A percentile compares a stretch with the other conserved stretches of the same genome.
Evolutionary conservation across 2,329 filamentous ascomycete genomes (phyloP).

Genomic region (Rachicladosporium sp.): DNA sequence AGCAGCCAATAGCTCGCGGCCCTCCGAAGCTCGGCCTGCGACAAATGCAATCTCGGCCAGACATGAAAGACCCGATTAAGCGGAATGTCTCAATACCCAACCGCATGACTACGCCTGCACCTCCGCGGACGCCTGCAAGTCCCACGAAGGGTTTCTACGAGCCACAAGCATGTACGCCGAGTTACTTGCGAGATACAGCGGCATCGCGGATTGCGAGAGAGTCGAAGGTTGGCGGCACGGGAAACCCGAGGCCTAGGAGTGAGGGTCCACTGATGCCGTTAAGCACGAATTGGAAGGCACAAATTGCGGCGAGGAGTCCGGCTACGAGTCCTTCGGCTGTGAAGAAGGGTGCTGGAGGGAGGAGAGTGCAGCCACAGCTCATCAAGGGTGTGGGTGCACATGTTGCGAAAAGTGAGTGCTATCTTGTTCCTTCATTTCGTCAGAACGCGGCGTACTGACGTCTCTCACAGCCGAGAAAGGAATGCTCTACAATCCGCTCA

Average conservation of each 20-base stretch:
- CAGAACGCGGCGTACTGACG: not conserved
- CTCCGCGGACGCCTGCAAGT: conserved; percentile 42
- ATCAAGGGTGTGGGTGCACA: conserved; percentile 74
- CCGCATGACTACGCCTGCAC: conserved; percentile 35
- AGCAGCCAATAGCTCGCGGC: conserved; percentile 59
- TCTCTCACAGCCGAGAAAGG: conserved; percentile 63
- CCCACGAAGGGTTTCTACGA: conserved; percentile 31
- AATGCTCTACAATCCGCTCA: conserved; percentile 86
- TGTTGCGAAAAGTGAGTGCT: conserved; percentile 62
- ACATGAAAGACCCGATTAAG: conserved; percentile 18
- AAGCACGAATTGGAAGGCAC: conserved; percentile 48
- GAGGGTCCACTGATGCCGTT: conserved; percentile 40
- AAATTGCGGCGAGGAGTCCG: conserved; percentile 38
- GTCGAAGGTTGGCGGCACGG: conserved; percentile 37
- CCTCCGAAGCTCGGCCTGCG: conserved; percentile 41
- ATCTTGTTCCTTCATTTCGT: not conserved
- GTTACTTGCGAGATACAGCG: conserved; percentile 55
- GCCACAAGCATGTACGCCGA: conserved; percentile 39
- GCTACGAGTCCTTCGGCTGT: conserved; percentile 38
- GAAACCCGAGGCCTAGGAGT: conserved; percentile 26
- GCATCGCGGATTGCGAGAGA: conserved; percentile 54
- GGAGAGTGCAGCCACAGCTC: conserved; percentile 56
- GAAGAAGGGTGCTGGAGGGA: conserved; percentile 30
- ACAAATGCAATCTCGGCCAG: conserved; percentile 18
- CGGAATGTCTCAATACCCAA: conserved; percentile 24